A percentile compares a stretch with the other conserved stretches of the same genome.
phyloP scores from a whole-genome alignment of 2,329 filamentous ascomycete species.

The Aspergillus persii region DNA sequence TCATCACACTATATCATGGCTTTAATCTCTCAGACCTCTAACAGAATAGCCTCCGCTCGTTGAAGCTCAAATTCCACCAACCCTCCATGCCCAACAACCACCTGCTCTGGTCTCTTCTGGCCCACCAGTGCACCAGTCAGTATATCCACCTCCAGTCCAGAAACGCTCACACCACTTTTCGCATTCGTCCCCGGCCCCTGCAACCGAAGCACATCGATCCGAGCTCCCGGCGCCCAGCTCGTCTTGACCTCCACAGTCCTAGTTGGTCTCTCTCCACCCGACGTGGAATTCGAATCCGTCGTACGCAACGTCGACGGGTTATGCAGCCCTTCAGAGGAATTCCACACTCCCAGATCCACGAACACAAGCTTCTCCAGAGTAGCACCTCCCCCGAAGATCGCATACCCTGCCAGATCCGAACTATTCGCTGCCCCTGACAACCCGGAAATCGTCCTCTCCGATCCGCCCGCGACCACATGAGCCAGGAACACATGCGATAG shows the following conservation, averaged over 20 bases:
- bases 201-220: background rate
- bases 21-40: background rate
- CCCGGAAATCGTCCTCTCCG: background rate
- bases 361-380: slow-evolving; percentile 6
- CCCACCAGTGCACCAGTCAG: background rate
- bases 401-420: slow-evolving; percentile 7
- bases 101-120: background rate
- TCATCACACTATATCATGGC: too few relatives aligned
- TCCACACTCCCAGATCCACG: slow-evolving; percentile 8
- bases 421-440: background rate
- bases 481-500: slow-evolving; percentile 9
- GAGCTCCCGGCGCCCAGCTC: background rate
- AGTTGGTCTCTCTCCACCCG: background rate
- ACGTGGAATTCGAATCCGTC: background rate
- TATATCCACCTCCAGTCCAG: background rate
- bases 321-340: background rate
- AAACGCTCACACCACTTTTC: slow-evolving; percentile 7
- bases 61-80: background rate
- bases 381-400: background rate
- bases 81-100: background rate
- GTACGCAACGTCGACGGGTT: slow-evolving; percentile 6
- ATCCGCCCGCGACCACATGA: background rate
- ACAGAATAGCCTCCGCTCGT: slow-evolving; percentile 4
- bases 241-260: slow-evolving; percentile 1
- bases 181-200: slow-evolving; percentile 10